Base-by-base conservation (phyloP, 192 early-diverging fungal species). In the Coemansia sp. region DNA sequence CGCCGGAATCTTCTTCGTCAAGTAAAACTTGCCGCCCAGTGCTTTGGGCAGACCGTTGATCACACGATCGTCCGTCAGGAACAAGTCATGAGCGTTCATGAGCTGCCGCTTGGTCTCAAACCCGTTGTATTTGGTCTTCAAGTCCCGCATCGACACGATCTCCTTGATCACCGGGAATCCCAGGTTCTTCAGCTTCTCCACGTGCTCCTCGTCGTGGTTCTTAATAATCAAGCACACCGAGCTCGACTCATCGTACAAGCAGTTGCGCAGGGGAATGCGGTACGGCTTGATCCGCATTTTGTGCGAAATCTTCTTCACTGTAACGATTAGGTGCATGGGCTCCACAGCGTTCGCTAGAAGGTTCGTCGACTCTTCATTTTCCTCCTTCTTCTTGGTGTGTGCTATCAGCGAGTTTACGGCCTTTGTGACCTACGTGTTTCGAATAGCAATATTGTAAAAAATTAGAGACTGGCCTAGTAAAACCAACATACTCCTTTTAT, bases 201-300 rank as follows among this genome's bases (percentile, higher is more conserved):
- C 90, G 75, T 83, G 88, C n/a, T 87, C 84, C 60, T 84, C 79
- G 70, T 92, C 87, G 21, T 91, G 88, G 61, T 91, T 92, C 81
- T 94, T 96, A 35, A 89, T 90, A 64, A 98, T 87, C 58, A 98
- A 72, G 73, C 95, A 97, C 15, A 97, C 86, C 54, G 90, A 86
- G 22, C 86, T 85, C 58, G 82, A 78, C n/a, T 85, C 69, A 38
- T 69, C 72, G 52, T 86, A 83, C 43, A 94, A 61, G 12, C 90
- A 83, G 62, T 89, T 80, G 62, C 84, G 83, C 32, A 96, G 82
- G 22, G 86, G 88, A 63, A 93, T 90, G 62, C 85, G 77, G 49
- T 77, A 76, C 25, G 93, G 92, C 74, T 88, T 90, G 52, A 87
- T 70, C 48, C 74, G 86, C 53, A 59, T 53, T 50, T 67, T 82